Base-by-base conservation (phyloP, 441 rosid species). In the Francoa sonchifolia region DNA sequence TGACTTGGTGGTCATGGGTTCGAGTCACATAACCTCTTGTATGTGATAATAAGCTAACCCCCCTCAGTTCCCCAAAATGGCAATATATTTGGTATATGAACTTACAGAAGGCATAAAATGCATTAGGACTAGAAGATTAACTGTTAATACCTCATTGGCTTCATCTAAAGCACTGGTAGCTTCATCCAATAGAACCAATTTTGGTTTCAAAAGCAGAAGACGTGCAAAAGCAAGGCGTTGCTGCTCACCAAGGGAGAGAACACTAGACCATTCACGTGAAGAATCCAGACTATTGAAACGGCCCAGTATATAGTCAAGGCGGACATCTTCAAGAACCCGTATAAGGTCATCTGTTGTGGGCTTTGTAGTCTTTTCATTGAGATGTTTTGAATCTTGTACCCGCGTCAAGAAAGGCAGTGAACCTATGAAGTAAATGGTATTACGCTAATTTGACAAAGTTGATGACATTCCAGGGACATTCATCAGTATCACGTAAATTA, bases 181-280 rank as follows among this genome's bases (percentile, higher is more conserved):
- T 59, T 84, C 95, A 56, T 89, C 97, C 48, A 89, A 45, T 26
- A 89, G 73, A 52, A 66, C 82, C 64, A 89, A 61, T 71, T 77
- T 73, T 8, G 97, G 97, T 61, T 74, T 77, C 48, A 79, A 67
- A 52, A 89, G 77, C 67, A 89, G 58, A 36, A 89, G 59, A 4
- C 97, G 82, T n/a, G 94, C 88, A 69, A 89, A 77, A 39, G 95
- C 92, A 25, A 82, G 86, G 44, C 94, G 94, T 64, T 84, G 97
- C 72, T 84, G 95, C 73, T 84, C 97, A 2, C 97, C 97, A 25
- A 81, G 86, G 61, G 97, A 89, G 31, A 89, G 92, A 55, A 89
- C 85, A 62, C 95, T 82, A 35, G 95, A 79, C 97, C 97, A 89
- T 65, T 89, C 97, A 12, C 51, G 46, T 30, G 59, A 44, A 9